Percentiles rank a stretch among this genome's conserved stretches.
Evolutionary conservation across 2,329 filamentous ascomycete species (phyloP).

Genomic region (Tolypocladium endophyticum): DNA sequence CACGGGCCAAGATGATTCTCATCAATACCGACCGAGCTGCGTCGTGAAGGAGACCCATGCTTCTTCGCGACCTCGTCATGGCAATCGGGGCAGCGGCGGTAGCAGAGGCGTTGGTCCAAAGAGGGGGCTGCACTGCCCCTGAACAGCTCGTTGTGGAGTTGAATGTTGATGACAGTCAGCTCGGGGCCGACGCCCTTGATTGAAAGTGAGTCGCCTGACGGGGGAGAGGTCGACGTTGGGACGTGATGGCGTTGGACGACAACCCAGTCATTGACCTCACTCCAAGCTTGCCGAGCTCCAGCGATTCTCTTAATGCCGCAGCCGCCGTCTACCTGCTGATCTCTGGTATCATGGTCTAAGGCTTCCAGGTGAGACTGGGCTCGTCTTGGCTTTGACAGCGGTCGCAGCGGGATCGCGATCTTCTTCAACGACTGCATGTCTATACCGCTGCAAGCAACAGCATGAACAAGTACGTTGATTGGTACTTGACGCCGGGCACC

Average conservation of each 20-base stretch:
- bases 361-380: background rate
- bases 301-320: background rate
- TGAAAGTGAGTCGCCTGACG: background rate
- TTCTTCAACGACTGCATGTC: background rate
- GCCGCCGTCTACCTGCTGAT: background rate
- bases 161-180: conserved; percentile 1
- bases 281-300: background rate
- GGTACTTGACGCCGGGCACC: background rate
- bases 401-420: background rate
- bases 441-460: background rate
- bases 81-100: background rate
- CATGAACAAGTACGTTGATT: background rate
- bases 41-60: background rate
- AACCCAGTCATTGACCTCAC: background rate
- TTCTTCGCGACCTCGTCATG: background rate
- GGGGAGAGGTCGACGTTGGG: background rate
- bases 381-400: background rate
- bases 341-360: background rate
- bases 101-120: background rate
- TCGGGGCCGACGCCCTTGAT: background rate
- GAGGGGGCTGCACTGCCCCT: background rate
- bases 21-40: background rate
- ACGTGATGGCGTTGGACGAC: background rate
- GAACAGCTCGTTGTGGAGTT: background rate
- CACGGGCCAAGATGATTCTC: background rate